phyloP scores from a whole-genome alignment of 371 early-diverging fungal species.

The Lichtheimia ramosa region DNA sequence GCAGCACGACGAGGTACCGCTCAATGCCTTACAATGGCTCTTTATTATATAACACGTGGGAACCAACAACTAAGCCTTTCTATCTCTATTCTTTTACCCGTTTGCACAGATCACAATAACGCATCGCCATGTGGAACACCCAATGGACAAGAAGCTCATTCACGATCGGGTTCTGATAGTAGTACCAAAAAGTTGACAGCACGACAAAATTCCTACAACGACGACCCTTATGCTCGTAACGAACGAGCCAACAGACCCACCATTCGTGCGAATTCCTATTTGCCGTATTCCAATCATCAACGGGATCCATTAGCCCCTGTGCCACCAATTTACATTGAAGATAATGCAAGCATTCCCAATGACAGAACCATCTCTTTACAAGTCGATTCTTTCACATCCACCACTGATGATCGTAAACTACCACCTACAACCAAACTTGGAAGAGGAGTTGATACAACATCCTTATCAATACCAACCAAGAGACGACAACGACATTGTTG shows the following conservation, averaged over 20 bases:
- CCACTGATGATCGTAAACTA: constrained; percentile 32
- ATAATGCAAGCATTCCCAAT: constrained; percentile 25
- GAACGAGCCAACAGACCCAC: constrained; percentile 10
- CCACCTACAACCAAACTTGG: constrained; percentile 10
- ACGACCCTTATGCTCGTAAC: constrained; percentile 35
- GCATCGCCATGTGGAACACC: neutral
- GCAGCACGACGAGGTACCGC: constrained; percentile 23
- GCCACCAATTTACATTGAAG: constrained; percentile 42
- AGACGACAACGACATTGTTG: constrained; percentile 17
- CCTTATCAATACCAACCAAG: constrained; percentile 18
- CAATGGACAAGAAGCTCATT: constrained; percentile 16
- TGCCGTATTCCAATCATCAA: constrained; percentile 46
- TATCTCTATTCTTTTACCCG: neutral
- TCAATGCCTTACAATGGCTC: no score
- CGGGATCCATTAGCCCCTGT: constrained; percentile 31
- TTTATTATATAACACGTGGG: no score
- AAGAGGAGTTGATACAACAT: constrained; percentile 18
- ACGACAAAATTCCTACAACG: constrained; percentile 7
- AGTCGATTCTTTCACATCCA: constrained; percentile 25
- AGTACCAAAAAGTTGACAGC: constrained; percentile 32
- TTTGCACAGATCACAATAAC: neutral
- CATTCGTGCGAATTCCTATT: constrained; percentile 41
- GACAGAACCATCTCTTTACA: constrained; percentile 27
- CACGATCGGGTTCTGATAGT: constrained; percentile 41
- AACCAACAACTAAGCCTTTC: neutral